These are phyloP conservation scores for Clarireedia paspali DNA, from an alignment of 2,329 filamentous ascomycete species.

Conservation along the genomic window DNA sequence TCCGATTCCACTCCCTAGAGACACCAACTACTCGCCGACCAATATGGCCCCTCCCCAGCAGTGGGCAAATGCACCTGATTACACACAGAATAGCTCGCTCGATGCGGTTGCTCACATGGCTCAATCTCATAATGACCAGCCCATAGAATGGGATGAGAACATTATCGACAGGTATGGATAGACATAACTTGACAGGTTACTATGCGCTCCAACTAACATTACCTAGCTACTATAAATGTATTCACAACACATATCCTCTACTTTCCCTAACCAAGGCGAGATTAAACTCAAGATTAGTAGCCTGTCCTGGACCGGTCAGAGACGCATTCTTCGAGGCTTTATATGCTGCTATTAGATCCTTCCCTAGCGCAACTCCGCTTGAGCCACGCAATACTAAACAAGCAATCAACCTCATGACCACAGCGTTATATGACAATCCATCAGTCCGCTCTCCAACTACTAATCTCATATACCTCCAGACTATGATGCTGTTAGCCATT, in stretches of 20 bases:
- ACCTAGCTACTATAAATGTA: slow-evolving; percentile 52
- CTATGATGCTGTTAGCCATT: slow-evolving; percentile 57
- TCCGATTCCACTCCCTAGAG: slow-evolving; percentile 16
- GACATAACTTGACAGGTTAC: too few species aligned
- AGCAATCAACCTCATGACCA: slow-evolving; percentile 35
- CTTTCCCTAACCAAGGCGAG: slow-evolving; percentile 49
- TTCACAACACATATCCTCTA: slow-evolving; percentile 62
- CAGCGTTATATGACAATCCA: slow-evolving; percentile 37
- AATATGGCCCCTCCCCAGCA: slow-evolving; percentile 24
- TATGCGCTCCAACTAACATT: slow-evolving; percentile 14
- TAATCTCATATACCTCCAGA: slow-evolving; percentile 54
- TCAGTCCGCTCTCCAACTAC: slow-evolving; percentile 33
- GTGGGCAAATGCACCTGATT: slow-evolving; percentile 28
- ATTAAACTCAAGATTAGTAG: slow-evolving; percentile 48
- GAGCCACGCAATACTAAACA: slow-evolving; percentile 33
- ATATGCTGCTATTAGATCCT: slow-evolving; percentile 49
- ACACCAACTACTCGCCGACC: slow-evolving; percentile 27
- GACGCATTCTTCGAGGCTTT: slow-evolving; percentile 60
- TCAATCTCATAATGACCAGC: slow-evolving; percentile 21
- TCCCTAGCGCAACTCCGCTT: slow-evolving; percentile 31
- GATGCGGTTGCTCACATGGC: slow-evolving; percentile 20
- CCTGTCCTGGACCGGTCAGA: slow-evolving; percentile 48
- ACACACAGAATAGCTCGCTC: slow-evolving; percentile 21
- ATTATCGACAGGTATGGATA: slow-evolving; percentile 33
- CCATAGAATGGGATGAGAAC: slow-evolving; percentile 35